A percentile compares a stretch with the other conserved stretches of the same genome.
Evolutionary conservation across 306 rosid genomes (phyloP).

Genomic region (Vigna reflexopilosa): DNA sequence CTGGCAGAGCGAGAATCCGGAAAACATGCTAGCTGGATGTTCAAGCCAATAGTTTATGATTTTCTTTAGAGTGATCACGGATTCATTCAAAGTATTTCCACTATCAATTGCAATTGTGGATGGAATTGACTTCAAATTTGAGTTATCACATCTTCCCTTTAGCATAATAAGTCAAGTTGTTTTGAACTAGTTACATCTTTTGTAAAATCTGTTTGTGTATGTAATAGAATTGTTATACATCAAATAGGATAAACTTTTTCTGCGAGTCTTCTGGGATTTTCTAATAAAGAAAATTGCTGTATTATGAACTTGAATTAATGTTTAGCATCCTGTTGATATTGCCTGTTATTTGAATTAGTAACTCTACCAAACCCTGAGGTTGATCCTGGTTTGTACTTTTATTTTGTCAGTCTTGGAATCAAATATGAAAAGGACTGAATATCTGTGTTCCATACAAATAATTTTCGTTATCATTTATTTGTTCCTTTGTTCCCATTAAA

Average conservation of each 20-base stretch:
- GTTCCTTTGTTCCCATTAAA: background rate
- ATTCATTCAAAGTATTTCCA: background rate
- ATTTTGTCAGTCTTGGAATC: conserved; percentile 1
- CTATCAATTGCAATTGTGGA: background rate
- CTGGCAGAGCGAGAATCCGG: background rate
- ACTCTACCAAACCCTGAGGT: background rate
- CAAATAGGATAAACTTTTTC: background rate
- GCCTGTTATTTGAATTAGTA: conserved; percentile 6
- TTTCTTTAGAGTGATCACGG: background rate
- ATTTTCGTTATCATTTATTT: background rate
- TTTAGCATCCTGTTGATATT: background rate
- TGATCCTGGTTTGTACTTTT: background rate
- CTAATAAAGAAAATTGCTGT: background rate
- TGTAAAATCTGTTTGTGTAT: conserved; percentile 1
- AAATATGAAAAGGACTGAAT: background rate
- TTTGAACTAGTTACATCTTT: background rate
- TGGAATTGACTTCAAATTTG: background rate
- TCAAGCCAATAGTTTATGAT: background rate
- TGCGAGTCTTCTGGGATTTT: background rate
- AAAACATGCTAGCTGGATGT: background rate
- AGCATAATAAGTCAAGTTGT: background rate
- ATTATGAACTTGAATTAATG: background rate
- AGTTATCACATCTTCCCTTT: background rate
- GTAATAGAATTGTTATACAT: background rate
- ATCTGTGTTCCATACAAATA: background rate